phyloP scores from a whole-genome alignment of 768 basidiomycete genomes.

The Lactifluus volemus region DNA sequence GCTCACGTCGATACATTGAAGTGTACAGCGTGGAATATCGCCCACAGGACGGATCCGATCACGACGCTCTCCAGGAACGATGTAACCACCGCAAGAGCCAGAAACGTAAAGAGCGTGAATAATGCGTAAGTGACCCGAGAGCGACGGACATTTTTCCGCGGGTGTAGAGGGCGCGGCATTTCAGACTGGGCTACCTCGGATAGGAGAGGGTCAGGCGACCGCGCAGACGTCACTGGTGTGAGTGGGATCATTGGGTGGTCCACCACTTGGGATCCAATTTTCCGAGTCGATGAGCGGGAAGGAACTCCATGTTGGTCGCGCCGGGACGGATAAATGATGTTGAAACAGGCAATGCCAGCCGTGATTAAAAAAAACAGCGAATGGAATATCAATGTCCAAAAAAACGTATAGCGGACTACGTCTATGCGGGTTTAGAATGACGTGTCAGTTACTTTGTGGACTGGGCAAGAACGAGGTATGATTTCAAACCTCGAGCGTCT shows the following conservation, averaged over 20 bases:
- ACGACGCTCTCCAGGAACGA: slow-evolving; percentile 16
- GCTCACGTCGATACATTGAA: slow-evolving; percentile 20
- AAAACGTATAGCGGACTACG: slow-evolving; percentile 20
- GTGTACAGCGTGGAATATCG: slow-evolving; percentile 4
- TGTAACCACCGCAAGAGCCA: slow-evolving; percentile 4
- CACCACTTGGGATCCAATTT: not conserved
- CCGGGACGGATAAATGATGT: slow-evolving; percentile 14
- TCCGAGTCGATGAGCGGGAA: not conserved
- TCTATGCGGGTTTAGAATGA: slow-evolving; percentile 3
- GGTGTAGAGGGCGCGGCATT: not conserved
- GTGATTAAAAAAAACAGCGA: slow-evolving; percentile 15
- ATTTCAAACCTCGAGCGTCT: slow-evolving; percentile 1
- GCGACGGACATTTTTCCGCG: slow-evolving; percentile 14
- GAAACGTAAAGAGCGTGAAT: slow-evolving; percentile 16
- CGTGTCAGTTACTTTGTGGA: not conserved
- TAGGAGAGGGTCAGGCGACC: slow-evolving; percentile 3
- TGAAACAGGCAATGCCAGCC: slow-evolving; percentile 17
- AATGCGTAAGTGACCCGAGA: slow-evolving; percentile 15
- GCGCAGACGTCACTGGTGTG: slow-evolving; percentile 7
- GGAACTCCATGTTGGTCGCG: not conserved
- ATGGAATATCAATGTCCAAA: slow-evolving; percentile 18
- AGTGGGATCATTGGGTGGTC: slow-evolving; percentile 5
- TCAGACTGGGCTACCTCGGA: not conserved
- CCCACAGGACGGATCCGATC: slow-evolving; percentile 19
- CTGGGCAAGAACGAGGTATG: not conserved